Base-by-base conservation (phyloP, 441 rosid species). In the Kokia cookei region DNA sequence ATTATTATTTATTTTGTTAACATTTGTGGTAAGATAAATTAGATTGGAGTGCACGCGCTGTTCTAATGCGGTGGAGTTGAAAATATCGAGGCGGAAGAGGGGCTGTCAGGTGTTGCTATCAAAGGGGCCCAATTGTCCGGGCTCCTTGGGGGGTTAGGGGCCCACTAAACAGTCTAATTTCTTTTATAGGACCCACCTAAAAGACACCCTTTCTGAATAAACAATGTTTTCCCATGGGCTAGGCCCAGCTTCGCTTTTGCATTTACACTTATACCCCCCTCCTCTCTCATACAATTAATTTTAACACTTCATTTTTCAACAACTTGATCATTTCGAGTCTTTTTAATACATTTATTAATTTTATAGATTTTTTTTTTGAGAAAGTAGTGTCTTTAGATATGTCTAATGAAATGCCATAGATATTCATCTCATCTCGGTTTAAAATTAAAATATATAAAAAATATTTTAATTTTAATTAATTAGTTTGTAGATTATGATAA, bases 61-160 rank as follows among this genome's bases (percentile, higher is more conserved):
- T 0, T 27, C 60, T 6, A 0, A 14, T 22, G 51, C 24, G 66
- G 69, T 40, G 1, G 17, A 7, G 29, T 22, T 37, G 29, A n/a
- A 45, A 14, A 37, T 43, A 59, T 59, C 63, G 66, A 2, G 71
- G 63, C 15, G 5, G 59, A 14, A 13, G 12, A n/a, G 57, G 73
- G 42, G 42, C 32, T 22, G 71, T 78, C 78, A 64, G 47, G 65
- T 0, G 57, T 69, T 29, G 58, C 71, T 78, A 50, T 80, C 77
- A 22, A 0, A 48, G 77, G 82, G 65, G 45, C 80, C 59, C 54
- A 24, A 15, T 12, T 77, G 80, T 76, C 78, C 75, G 76, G 73
- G 70, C 76, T 70, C 27, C 68, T 60, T 15, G 71, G 75, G 79
- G 2, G 37, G 7, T 32, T 1, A 0, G 0, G 65, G 81, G 58